phyloP scores from a whole-genome alignment of 2,329 filamentous ascomycete genomes.

The Colletotrichum tropicale region DNA sequence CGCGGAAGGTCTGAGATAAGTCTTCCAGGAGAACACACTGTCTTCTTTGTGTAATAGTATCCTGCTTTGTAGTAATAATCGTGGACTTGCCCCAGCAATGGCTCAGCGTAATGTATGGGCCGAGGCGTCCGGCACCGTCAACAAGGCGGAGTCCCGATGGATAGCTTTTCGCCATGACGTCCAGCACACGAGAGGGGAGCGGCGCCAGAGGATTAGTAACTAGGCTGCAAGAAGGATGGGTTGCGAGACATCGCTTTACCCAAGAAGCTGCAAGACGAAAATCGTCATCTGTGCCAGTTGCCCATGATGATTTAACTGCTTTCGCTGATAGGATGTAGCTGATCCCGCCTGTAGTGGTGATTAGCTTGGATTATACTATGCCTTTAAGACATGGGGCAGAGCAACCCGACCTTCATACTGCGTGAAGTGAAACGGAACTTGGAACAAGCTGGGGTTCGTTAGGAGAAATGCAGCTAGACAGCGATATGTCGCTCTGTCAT shows the following conservation, averaged over 20 bases:
- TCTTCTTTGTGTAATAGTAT: rapidly evolving
- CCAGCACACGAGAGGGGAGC: not conserved
- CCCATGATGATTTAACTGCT: rapidly evolving
- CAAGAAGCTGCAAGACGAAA: not conserved
- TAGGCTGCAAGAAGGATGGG: not conserved
- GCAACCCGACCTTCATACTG: not conserved
- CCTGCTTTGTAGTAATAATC: not conserved
- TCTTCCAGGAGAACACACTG: rapidly evolving
- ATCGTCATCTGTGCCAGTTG: not conserved
- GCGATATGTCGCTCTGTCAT: not conserved
- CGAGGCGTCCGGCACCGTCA: rapidly evolving
- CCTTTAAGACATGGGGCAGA: too few species aligned
- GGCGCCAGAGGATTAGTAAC: not conserved
- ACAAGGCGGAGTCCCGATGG: not conserved
- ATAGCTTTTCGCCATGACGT: rapidly evolving
- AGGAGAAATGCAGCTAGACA: not conserved
- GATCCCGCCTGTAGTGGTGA: rapidly evolving
- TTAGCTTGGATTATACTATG: too few species aligned
- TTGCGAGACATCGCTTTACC: not conserved
- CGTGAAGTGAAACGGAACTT: not conserved
- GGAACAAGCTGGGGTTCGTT: not conserved
- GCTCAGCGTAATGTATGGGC: rapidly evolving
- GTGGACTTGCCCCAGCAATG: not conserved
- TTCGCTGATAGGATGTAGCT: rapidly evolving
- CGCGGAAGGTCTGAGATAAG: not conserved